phyloP scores from a whole-genome alignment of 495 filamentous ascomycete species.

The Aspergillus asperescens region DNA sequence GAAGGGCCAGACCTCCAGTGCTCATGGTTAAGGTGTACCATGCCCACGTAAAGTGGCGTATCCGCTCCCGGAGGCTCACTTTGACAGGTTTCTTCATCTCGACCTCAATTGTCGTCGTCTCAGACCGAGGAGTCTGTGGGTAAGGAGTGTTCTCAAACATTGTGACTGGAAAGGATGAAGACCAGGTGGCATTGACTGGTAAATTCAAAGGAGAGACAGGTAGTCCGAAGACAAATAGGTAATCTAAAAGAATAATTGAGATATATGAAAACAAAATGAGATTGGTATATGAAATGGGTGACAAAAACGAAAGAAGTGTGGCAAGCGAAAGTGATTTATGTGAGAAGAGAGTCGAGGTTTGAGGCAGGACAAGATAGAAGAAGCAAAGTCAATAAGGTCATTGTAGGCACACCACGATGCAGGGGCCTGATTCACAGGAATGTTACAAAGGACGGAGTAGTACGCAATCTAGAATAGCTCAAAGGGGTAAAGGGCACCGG shows the following conservation, averaged over 20 bases:
- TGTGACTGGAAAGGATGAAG: neutral
- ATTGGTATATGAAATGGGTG: slow-evolving; percentile 1
- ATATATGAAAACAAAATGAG: neutral
- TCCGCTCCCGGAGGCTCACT: slow-evolving; percentile 38
- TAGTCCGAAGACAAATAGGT: neutral
- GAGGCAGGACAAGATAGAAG: neutral
- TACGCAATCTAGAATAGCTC: slow-evolving; percentile 6
- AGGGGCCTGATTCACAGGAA: too few species aligned
- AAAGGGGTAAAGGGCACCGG: slow-evolving; percentile 1
- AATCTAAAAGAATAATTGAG: neutral
- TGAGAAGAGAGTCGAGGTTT: neutral
- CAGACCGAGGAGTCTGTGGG: slow-evolving; percentile 23
- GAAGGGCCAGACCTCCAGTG: slow-evolving; percentile 58
- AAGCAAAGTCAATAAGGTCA: neutral
- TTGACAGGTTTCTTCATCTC: slow-evolving; percentile 20
- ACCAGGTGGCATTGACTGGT: neutral
- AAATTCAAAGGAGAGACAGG: neutral
- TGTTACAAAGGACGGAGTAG: neutral
- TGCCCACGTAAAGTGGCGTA: slow-evolving; percentile 68
- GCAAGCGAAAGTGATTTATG: slow-evolving; percentile 9
- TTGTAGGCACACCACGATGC: slow-evolving; percentile 7
- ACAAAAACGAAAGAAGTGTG: neutral
- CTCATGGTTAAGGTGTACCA: slow-evolving; percentile 69
- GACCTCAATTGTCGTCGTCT: slow-evolving; percentile 22
- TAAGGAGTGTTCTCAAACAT: slow-evolving; percentile 13